phyloP scores from a whole-genome alignment of 164 flowering plant species.

The Stephania yunnanensis region DNA sequence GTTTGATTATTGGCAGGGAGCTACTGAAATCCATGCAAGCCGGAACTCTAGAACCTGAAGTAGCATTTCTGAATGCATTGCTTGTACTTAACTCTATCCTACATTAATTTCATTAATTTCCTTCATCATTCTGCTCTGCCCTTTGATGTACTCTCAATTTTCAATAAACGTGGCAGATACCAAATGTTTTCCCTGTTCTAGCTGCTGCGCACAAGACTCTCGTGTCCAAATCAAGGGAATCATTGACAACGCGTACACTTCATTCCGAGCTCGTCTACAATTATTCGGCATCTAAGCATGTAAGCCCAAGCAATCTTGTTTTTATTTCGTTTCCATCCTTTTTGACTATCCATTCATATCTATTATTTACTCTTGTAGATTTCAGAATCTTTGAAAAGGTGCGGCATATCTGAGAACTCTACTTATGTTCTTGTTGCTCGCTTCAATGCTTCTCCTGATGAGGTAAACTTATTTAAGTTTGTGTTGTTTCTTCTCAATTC shows the following conservation, averaged over 20 bases:
- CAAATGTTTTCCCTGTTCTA: constrained; percentile 82
- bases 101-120: too few species aligned
- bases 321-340: background rate
- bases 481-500: background rate
- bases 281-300: constrained; percentile 94
- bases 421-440: constrained; percentile 74
- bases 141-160: background rate
- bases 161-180: constrained; percentile 45
- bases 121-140: background rate
- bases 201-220: constrained; percentile 91
- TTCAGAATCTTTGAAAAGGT: constrained; percentile 83
- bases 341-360: too few species aligned
- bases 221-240: constrained; percentile 59
- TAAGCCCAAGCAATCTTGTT: constrained; percentile 19
- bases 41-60: constrained; percentile 77
- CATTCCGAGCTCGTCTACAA: constrained; percentile 95
- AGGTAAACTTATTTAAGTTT: constrained; percentile 37
- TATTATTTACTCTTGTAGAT: constrained; percentile 37
- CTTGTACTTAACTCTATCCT: constrained; percentile 38
- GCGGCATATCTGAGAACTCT: constrained; percentile 73
- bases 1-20: constrained; percentile 43
- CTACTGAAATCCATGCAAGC: constrained; percentile 72
- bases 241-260: constrained; percentile 72
- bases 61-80: constrained; percentile 79
- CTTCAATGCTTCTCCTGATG: constrained; percentile 63